Conservation (phyloP, 305 asterid genomes). For the Salvia sclarea region DNA sequence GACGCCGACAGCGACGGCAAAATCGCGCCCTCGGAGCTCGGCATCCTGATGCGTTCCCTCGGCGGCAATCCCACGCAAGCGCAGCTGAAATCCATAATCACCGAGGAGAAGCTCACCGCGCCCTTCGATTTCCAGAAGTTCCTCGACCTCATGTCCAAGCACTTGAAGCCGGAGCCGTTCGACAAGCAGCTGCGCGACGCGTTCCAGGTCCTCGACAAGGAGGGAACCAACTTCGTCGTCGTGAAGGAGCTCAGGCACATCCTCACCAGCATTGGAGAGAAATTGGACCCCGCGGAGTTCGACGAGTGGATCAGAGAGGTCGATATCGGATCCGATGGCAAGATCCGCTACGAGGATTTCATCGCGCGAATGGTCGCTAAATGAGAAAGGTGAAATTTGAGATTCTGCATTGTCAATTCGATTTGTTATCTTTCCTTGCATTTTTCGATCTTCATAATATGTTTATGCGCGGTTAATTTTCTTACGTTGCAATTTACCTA, state of each 20-base stretch:
- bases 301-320: constrained; percentile 99
- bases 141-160: constrained; percentile 83
- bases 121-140: constrained; percentile 81
- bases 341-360: constrained; percentile 94
- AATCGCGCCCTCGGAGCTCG: constrained; percentile 94
- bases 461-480: not conserved
- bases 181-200: constrained; percentile 97
- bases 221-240: constrained; percentile 72
- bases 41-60: constrained; percentile 92
- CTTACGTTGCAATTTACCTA: not conserved
- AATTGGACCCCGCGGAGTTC: constrained; percentile 89
- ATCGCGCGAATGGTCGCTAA: constrained; percentile 93
- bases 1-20: constrained; percentile 95
- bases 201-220: constrained; percentile 95
- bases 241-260: constrained; percentile 95
- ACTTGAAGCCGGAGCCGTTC: constrained; percentile 92
- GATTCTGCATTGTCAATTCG: constrained; percentile 4
- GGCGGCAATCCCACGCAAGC: constrained; percentile 98
- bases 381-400: constrained; percentile 42
- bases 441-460: constrained; percentile 14
- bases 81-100: constrained; percentile 68
- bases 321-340: constrained; percentile 94
- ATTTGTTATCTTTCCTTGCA: not conserved
- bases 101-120: constrained; percentile 67
- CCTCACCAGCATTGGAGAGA: constrained; percentile 88